Percentiles rank a stretch among this genome's conserved stretches.
phyloP scores from a whole-genome alignment of 768 basidiomycete species.

The Suillus variegatus region DNA sequence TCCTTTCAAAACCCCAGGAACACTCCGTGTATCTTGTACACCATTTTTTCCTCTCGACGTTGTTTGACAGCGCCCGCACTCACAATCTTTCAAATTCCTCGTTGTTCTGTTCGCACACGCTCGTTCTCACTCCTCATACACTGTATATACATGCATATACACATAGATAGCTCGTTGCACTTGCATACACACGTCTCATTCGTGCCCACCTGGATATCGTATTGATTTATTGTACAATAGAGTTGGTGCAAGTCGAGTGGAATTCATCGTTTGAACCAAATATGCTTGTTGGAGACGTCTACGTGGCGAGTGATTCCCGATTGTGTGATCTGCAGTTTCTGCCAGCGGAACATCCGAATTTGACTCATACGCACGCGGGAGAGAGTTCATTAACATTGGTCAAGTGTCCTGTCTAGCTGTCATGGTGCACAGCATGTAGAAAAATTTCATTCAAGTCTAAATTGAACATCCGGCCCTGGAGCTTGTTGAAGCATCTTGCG shows the following conservation, averaged over 20 bases:
- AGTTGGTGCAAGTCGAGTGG: slow-evolving; percentile 16
- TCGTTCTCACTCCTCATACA: slow-evolving; percentile 32
- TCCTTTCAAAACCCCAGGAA: slow-evolving; percentile 19
- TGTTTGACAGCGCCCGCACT: slow-evolving; percentile 23
- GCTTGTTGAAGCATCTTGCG: neutral
- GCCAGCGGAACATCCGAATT: neutral
- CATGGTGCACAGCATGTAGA: neutral
- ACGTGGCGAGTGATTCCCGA: no score
- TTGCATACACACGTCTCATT: slow-evolving; percentile 28
- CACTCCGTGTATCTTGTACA: slow-evolving; percentile 19
- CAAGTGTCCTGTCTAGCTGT: neutral
- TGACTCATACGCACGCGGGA: neutral
- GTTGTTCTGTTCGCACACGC: slow-evolving; percentile 21
- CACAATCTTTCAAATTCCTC: slow-evolving; percentile 20
- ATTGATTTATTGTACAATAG: slow-evolving; percentile 40
- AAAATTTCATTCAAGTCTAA: neutral
- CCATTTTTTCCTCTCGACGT: slow-evolving; percentile 13
- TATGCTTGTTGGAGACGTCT: no score
- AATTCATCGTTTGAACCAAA: slow-evolving; percentile 21
- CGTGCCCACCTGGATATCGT: slow-evolving; percentile 26
- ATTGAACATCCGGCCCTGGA: neutral
- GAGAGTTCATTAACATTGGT: no score
- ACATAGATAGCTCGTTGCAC: slow-evolving; percentile 29
- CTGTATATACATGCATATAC: slow-evolving; percentile 40
- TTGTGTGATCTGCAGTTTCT: neutral